These are phyloP conservation scores for Artemisia argyi DNA, from an alignment of 129 eudicot genomes.

Conservation along the genomic window DNA sequence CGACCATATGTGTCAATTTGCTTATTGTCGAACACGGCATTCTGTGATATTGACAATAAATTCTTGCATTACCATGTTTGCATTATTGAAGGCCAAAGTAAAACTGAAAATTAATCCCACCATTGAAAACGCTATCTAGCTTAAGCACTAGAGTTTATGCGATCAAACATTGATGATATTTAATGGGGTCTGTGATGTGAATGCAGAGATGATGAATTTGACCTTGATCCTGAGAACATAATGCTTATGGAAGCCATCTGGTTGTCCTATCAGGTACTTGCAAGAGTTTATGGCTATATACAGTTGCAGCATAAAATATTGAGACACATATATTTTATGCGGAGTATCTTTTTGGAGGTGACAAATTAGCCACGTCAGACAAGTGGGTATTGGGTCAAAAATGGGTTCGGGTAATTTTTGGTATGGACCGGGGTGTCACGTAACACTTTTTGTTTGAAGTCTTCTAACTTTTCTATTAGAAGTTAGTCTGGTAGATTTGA, in stretches of 20 bases:
- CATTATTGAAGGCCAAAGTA: not conserved
- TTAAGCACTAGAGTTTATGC: constrained; percentile 7
- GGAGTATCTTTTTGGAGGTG: not conserved
- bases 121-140: not conserved
- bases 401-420: no score
- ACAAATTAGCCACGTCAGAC: no score
- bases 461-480: no score
- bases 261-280: constrained; percentile 85
- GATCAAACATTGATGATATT: not conserved
- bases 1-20: not conserved
- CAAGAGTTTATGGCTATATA: not conserved
- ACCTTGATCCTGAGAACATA: constrained; percentile 93
- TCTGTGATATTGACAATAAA: not conserved
- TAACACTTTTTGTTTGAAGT: no score
- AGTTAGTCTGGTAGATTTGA: no score
- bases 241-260: constrained; percentile 99
- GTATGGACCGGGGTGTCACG: no score
- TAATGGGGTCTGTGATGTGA: constrained; percentile 19
- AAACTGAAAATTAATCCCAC: not conserved
- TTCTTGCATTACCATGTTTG: constrained; percentile 7
- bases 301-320: not conserved
- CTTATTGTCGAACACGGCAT: not conserved
- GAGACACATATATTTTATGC: not conserved
- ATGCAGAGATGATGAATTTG: constrained; percentile 85
- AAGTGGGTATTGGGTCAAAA: no score